Base-by-base conservation (phyloP, 1,284 basidiomycete genomes). In the Xerocomus minutiporus region DNA sequence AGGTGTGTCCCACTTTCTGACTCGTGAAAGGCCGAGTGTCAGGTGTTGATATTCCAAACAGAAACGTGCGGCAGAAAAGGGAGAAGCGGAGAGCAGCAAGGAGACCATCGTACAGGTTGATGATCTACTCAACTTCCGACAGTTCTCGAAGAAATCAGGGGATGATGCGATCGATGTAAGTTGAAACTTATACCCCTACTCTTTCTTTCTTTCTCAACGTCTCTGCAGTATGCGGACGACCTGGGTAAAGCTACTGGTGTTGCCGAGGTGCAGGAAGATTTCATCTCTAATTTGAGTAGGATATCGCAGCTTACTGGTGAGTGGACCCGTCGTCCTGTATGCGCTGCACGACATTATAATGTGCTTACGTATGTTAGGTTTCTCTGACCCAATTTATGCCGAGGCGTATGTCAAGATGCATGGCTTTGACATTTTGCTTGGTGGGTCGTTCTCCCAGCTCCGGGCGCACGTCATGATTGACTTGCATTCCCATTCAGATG, bases 381-480 rank as follows among this genome's bases (percentile, higher is more conserved):
- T 99, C 78, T 98, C 95, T 25, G 97, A 99, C 68, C 93, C 96
- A 1, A 93, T 99, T 55, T 99, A 99, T 64, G 95, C 96, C 5
- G 97, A 99, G 70, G 96, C 96, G 1, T 95, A 95, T 62, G 95
- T 99, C 63, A 97, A 96, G 70, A 93, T 99, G 68, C 93, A 98
- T 62, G 94, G 96, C 50, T 99, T 99, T 68, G 97, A 99, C 71
- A 98, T 99, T 63, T 74, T 95, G 50, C 82, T 97, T 4, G 89
- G 89, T 90, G 48, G 58, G 58, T 44, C 23, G 4, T 29, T 28
- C 5, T 34, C 13, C 13, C 13, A 20, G n/a, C 12, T 4, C 8
- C 32, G 15, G 23, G 32, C 8, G 5, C 34, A 8, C 3, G 1
- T 35, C 15, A 17, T 11, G 38, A 41, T 23, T n/a, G 45, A 23